Percentiles rank a stretch among this genome's conserved stretches.
phyloP scores from a whole-genome alignment of 441 rosid species.

The Euphorbia schlechtendalii region DNA sequence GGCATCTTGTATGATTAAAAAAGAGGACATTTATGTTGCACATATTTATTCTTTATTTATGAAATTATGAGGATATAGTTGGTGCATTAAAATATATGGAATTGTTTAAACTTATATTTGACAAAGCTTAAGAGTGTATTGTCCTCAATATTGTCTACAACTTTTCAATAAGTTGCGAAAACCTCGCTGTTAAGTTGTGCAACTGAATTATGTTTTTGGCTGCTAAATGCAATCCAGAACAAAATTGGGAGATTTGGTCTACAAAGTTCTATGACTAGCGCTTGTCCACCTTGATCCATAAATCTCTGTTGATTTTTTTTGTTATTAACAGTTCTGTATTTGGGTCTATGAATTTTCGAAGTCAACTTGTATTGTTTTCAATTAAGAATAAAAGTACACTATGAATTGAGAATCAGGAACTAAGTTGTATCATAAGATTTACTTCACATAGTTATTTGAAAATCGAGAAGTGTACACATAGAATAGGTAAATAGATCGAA shows the following conservation, averaged over 20 bases:
- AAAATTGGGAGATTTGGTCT: neutral
- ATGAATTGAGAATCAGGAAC: neutral
- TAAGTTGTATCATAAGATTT: neutral
- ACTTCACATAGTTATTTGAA: too few species aligned
- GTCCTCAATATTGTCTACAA: neutral
- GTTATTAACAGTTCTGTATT: neutral
- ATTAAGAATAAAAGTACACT: neutral
- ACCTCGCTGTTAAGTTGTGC: neutral
- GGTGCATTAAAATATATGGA: too few species aligned
- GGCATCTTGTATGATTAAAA: slow-evolving; percentile 3
- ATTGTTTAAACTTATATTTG: too few species aligned
- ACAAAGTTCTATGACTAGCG: neutral
- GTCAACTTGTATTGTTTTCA: neutral
- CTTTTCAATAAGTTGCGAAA: neutral
- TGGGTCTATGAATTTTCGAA: neutral
- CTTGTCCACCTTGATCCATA: neutral
- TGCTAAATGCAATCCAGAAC: neutral
- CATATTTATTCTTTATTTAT: neutral
- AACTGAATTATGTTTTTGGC: neutral
- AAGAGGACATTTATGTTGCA: neutral
- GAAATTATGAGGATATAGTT: too few species aligned
- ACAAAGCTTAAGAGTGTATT: neutral
- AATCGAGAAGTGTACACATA: neutral
- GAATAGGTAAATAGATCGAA: neutral
- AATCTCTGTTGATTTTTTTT: neutral